Evolutionary conservation across 2,329 filamentous ascomycete genomes (phyloP).

Genomic region (Dothideomycetidae sp.): DNA sequence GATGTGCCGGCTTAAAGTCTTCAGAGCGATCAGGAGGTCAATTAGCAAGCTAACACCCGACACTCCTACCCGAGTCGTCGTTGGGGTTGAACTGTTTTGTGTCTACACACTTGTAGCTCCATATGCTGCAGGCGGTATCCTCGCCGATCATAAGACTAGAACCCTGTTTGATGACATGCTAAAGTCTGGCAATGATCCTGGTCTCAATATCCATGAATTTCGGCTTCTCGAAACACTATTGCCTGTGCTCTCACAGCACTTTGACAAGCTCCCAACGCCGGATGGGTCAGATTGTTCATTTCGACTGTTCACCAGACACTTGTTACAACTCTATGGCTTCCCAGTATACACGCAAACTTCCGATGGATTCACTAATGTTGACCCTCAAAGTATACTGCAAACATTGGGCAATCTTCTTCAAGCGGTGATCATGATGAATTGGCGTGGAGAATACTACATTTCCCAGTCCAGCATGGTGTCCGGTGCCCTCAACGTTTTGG

Average conservation of each 20-base stretch:
- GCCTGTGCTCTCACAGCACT: background rate
- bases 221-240: background rate
- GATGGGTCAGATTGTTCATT: background rate
- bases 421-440: conserved; percentile 58
- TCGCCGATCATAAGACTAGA: background rate
- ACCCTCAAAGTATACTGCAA: too few relatives aligned
- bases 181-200: background rate
- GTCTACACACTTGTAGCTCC: too few relatives aligned
- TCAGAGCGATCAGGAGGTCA: too few relatives aligned
- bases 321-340: background rate
- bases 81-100: too few relatives aligned
- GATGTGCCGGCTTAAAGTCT: too few relatives aligned
- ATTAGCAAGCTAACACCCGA: too few relatives aligned
- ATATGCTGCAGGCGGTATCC: too few relatives aligned
- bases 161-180: background rate
- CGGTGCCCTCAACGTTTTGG: conserved; percentile 60
- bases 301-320: background rate
- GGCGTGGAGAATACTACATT: conserved; percentile 63
- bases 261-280: too few relatives aligned
- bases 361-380: background rate
- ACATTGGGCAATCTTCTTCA: conserved; percentile 1
- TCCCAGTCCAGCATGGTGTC: conserved; percentile 57
- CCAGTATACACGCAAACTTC: background rate
- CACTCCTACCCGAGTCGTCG: too few relatives aligned
- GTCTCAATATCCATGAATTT: too few relatives aligned